Evolutionary conservation across 2,329 filamentous ascomycete species (phyloP), one percentile per base, ranked within the genome.

Genomic region (Knoxdaviesia proteae): DNA sequence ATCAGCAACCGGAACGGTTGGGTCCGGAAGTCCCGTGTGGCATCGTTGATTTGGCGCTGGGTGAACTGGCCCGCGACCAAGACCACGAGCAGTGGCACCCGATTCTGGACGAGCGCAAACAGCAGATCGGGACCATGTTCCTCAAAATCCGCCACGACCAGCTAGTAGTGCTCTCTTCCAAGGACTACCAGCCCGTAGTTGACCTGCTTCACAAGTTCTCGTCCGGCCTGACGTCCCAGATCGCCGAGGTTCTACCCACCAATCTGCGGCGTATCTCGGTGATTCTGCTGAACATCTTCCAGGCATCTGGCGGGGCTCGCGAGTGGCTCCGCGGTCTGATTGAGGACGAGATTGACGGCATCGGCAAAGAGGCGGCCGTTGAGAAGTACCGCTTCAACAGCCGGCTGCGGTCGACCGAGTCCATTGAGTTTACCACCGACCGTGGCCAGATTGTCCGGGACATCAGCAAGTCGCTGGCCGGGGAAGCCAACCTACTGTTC

Each of bases 281-380:
- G 54, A 77, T 81, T 32, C 74, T 96, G 35, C 63, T 96, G 48
- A 92, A 96, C 55, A 93, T 98, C 42, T 98, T 88, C 52, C 90
- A 98, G 54, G 87, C 93, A 3, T 88, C 86, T 3, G 84, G 84
- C 0, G 74, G 74, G 35, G 81, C 83, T 3, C 71, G 71, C 38
- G 84, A 94, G 46, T 98, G 90, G 90, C 69, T 98, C 29, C 90
- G 84, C 67, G 78, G 84, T 3, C 65, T 98, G 36, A 83, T 94
- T 0, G 90, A 98, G 58, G 88, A 96, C 54, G 90, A 98, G 58
- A 96, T 98, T 45, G 90, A 96, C 53, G 88, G 88, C 0, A 77
- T 90, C 11, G 75, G 84, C 44, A 92, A 79, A 54, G 86, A 94
- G 50, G 75, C 77, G 9, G 74, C 80, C 1, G 71, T 80, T 48